Percentiles rank a stretch among this genome's conserved stretches.
Evolutionary conservation across 192 early-diverging fungal genomes (phyloP).

Genomic region (Thoreauomyces humboldtii): DNA sequence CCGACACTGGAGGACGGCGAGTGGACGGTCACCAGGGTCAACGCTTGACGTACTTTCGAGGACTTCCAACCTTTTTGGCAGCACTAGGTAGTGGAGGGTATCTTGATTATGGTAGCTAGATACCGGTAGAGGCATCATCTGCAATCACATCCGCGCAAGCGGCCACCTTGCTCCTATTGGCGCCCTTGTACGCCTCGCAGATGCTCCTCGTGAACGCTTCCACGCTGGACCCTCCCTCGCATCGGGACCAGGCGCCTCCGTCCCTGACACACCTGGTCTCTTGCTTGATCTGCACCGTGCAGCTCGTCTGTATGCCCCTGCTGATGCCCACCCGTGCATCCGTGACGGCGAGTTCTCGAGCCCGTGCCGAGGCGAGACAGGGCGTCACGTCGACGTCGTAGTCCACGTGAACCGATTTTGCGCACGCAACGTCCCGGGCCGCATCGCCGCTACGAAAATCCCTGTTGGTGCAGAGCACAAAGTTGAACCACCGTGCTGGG

Average conservation of each 20-base stretch:
- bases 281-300: constrained; percentile 60
- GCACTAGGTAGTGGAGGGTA: no score
- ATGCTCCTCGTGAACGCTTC: background rate
- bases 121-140: no score
- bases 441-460: constrained; percentile 19
- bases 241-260: constrained; percentile 45
- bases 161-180: no score
- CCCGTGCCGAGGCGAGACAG: constrained; percentile 25
- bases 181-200: constrained; percentile 9
- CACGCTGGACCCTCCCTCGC: background rate
- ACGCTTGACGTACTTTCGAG: background rate
- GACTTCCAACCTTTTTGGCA: no score
- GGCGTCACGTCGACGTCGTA: background rate
- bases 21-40: background rate
- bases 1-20: background rate
- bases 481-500: constrained; percentile 34
- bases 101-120: no score
- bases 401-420: constrained; percentile 11
- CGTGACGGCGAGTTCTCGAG: constrained; percentile 39
- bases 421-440: constrained; percentile 31
- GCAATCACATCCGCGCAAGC: no score
- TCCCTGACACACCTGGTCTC: constrained; percentile 62
- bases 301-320: constrained; percentile 52
- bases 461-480: constrained; percentile 43
- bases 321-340: constrained; percentile 36